Percentiles rank a stretch among this genome's conserved stretches.
These are phyloP conservation scores for Mortierella claussenii DNA, from an alignment of 192 early-diverging fungal genomes.

Conservation along the genomic window DNA sequence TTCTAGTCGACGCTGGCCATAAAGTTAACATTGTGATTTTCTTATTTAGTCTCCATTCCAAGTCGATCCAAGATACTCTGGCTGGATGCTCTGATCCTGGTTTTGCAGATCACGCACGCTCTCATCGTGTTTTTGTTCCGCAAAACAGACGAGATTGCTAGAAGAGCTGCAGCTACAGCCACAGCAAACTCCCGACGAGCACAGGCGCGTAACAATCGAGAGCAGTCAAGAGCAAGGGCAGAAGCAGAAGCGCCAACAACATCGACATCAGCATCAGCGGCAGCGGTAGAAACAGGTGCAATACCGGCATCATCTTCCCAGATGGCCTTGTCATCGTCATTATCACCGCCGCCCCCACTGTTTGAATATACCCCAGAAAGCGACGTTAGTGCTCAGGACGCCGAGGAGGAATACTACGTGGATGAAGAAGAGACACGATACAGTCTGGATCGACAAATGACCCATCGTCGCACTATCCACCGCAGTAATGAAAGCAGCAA, in stretches of 20 bases:
- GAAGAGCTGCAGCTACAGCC: not conserved
- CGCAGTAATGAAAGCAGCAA: not conserved
- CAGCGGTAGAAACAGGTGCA: too few species aligned
- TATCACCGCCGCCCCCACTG: not conserved
- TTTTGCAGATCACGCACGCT: conserved; percentile 29
- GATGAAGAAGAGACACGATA: conserved; percentile 30
- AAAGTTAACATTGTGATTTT: not conserved
- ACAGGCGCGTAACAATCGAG: not conserved
- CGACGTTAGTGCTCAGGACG: not conserved
- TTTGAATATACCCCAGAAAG: conserved; percentile 22
- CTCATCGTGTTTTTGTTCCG: conserved; percentile 22
- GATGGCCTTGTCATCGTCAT: not conserved
- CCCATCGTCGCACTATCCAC: not conserved
- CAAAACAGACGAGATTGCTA: conserved; percentile 2
- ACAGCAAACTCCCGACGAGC: not conserved
- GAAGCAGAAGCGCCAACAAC: not conserved
- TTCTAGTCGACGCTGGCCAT: not conserved
- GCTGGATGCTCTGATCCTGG: conserved; percentile 16
- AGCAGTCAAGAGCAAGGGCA: not conserved
- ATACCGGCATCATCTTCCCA: not conserved
- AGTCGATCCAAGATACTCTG: conserved; percentile 28
- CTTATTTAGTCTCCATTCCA: conserved; percentile 28
- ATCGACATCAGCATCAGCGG: not conserved
- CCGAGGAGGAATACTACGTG: conserved; percentile 19
- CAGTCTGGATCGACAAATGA: conserved; percentile 21